phyloP scores from a whole-genome alignment of 257 asterid species.

The Marsdenia floribunda region DNA sequence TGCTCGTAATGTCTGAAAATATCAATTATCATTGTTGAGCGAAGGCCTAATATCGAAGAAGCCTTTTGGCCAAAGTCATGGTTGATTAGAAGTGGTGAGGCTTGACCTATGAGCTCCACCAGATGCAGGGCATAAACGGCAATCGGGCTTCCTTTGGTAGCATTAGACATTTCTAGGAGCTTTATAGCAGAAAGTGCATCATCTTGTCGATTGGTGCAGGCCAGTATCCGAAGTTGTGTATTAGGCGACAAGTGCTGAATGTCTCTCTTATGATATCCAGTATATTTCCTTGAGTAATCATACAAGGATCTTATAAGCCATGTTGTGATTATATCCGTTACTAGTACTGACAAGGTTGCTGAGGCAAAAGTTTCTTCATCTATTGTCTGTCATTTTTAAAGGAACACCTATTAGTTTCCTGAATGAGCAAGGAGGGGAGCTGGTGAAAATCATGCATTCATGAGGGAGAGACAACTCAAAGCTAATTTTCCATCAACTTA shows the following conservation, averaged over 20 bases:
- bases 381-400: conserved; percentile 41
- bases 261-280: conserved; percentile 71
- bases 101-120: conserved; percentile 64
- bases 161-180: conserved; percentile 46
- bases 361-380: conserved; percentile 71
- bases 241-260: conserved; percentile 41
- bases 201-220: conserved; percentile 50
- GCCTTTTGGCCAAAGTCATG: conserved; percentile 63
- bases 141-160: conserved; percentile 50
- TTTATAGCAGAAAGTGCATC: conserved; percentile 46
- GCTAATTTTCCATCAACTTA: not conserved
- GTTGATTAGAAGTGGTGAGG: conserved; percentile 57
- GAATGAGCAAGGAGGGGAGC: not conserved
- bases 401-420: not conserved
- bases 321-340: conserved; percentile 37
- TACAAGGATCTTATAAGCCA: conserved; percentile 38
- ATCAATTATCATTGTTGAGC: conserved; percentile 59
- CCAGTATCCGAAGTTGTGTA: conserved; percentile 54
- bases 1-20: conserved; percentile 34
- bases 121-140: conserved; percentile 54
- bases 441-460: not conserved
- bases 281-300: conserved; percentile 47
- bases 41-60: conserved; percentile 34
- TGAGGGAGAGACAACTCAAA: not conserved
- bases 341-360: conserved; percentile 40